Percentiles rank a stretch among this genome's conserved stretches.
These are phyloP conservation scores for Aureobasidium sp. DNA, from an alignment of 2,329 filamentous ascomycete species.

Conservation along the genomic window DNA sequence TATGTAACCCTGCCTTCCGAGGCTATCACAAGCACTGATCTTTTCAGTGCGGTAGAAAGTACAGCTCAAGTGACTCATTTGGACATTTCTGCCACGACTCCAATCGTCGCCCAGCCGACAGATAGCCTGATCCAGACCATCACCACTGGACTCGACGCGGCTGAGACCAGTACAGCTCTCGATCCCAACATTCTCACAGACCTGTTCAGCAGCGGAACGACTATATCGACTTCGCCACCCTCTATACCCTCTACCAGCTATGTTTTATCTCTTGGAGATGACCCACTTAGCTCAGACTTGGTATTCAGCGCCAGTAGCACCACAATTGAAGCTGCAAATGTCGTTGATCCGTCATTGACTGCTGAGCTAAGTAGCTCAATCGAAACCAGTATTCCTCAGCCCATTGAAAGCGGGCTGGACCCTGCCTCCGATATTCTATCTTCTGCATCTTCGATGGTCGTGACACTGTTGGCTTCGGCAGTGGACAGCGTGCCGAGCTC, in stretches of 20 bases:
- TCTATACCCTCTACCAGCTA: background rate
- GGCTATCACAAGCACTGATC: background rate
- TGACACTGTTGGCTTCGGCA: background rate
- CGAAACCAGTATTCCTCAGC: no score
- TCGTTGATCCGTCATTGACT: no score
- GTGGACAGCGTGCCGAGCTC: background rate
- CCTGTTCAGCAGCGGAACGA: background rate
- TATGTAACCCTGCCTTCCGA: background rate
- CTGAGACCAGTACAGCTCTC: background rate
- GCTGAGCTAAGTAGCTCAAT: background rate
- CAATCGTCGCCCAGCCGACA: background rate
- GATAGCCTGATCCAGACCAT: background rate
- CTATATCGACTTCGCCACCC: background rate
- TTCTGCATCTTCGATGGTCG: background rate
- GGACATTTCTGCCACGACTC: background rate
- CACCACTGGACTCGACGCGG: background rate
- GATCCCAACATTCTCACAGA: background rate
- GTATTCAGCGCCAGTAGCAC: background rate
- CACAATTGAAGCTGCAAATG: background rate
- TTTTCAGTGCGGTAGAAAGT: background rate
- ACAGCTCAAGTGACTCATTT: background rate
- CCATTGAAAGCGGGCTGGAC: background rate
- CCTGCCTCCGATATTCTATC: background rate
- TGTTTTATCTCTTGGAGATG: background rate
- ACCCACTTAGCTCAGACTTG: background rate